Conservation (phyloP, 306 rosid genomes). For the Begonia masoniana region DNA sequence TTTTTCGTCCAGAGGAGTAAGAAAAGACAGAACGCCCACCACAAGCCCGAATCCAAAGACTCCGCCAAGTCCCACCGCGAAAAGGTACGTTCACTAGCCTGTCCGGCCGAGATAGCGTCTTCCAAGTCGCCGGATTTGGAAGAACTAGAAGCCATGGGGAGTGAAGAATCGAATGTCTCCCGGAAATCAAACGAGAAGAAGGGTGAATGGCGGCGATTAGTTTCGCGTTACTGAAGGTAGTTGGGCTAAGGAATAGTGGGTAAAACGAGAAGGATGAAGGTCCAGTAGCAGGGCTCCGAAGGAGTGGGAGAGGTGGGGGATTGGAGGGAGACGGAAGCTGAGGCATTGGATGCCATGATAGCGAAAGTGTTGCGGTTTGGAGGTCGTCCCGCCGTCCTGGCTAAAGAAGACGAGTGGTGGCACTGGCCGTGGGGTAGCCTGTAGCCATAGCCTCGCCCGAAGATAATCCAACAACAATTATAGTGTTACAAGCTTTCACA, state of each 20-base stretch:
- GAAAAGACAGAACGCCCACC: slow-evolving; percentile 87
- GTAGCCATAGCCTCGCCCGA: no score
- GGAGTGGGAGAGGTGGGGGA: no score
- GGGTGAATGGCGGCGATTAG: not conserved
- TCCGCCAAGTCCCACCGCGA: slow-evolving; percentile 57
- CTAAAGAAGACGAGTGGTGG: no score
- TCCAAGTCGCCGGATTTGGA: slow-evolving; percentile 9
- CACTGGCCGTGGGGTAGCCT: no score
- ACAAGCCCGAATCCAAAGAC: slow-evolving; percentile 80
- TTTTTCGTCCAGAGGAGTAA: no score
- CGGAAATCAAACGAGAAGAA: not conserved
- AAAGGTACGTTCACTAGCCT: slow-evolving; percentile 32
- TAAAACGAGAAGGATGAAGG: no score
- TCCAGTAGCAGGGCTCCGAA: no score
- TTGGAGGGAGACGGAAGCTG: not conserved
- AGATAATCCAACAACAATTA: no score
- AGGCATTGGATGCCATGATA: not conserved
- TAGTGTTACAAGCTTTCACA: no score
- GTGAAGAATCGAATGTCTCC: not conserved
- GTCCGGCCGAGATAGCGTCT: slow-evolving; percentile 69
- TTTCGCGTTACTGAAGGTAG: not conserved
- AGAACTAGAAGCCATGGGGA: not conserved
- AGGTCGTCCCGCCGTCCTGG: slow-evolving; percentile 35
- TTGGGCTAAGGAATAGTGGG: not conserved
- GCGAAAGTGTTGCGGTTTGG: slow-evolving; percentile 18